A percentile compares a stretch with the other conserved stretches of the same genome.
These are phyloP conservation scores for Colletotrichum sansevieriae DNA, from an alignment of 2,329 filamentous ascomycete genomes.

Conservation along the genomic window DNA sequence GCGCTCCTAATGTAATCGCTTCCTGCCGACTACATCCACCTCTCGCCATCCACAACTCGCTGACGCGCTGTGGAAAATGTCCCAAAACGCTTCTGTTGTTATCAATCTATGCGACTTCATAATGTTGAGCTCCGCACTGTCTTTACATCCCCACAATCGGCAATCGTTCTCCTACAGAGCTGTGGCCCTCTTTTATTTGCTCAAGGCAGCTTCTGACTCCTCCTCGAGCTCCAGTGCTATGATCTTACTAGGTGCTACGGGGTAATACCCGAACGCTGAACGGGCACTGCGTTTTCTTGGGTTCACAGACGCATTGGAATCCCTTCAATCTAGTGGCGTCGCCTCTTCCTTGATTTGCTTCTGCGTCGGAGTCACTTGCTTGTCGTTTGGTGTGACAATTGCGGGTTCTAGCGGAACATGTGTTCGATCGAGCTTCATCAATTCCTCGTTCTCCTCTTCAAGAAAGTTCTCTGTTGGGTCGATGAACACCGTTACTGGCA, in stretches of 20 bases:
- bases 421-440: background rate
- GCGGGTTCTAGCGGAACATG: background rate
- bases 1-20: no score
- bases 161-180: background rate
- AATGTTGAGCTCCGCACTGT: no score
- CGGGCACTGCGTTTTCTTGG: background rate
- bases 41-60: no score
- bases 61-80: no score
- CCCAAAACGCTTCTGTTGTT: no score
- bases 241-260: background rate
- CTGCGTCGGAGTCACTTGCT: background rate
- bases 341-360: background rate
- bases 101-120: no score
- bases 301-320: background rate
- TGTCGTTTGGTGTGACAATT: background rate
- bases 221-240: background rate
- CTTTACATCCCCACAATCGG: background rate
- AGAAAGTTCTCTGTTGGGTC: background rate
- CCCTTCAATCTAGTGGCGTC: background rate
- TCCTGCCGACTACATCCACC: no score
- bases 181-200: background rate
- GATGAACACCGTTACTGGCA: background rate
- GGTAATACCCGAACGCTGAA: conserved; percentile 3
- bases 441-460: background rate
- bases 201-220: background rate